Evolutionary conservation across 2,329 filamentous ascomycete species (phyloP), one percentile per base, ranked within the genome.

Genomic region (Microcera coccophila): DNA sequence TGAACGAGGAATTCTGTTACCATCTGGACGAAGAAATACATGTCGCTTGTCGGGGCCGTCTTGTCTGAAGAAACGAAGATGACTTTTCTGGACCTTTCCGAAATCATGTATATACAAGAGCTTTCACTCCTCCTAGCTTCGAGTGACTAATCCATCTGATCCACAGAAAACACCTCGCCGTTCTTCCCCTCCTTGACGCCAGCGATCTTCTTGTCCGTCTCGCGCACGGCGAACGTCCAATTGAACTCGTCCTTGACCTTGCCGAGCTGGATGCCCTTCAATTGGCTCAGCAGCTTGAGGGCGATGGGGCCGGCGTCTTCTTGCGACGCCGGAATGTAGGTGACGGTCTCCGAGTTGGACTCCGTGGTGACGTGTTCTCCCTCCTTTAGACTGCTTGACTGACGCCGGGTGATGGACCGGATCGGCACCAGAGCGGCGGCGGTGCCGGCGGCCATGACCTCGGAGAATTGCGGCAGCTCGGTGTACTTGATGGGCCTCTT

Each of bases 391-490:
- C 38, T 26, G 16, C 26, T 48, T 38, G 62, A 51, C 35, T 69
- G 49, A 33, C 73, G 78, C 58, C 90, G 81, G 3, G 87, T 93
- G 63, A 97, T 95, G 54, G 87, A 93, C 48, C 85, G 85, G 66
- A 96, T 93, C 2, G 91, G 91, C 3, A 97, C 90, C 41, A 98
- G 74, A 1, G 88, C 87, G 0, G 90, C 91, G 0, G 91, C 91
- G 0, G 91, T 97, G 2, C 91, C 91, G 3, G 90, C 90, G 4
- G 91, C 93, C 68, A 96, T 82, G 39, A 98, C 83, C 67, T 97
- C 91, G 38, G 59, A 63, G 55, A 79, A 79, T 40, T 60, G 53
- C 10, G 71, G 65, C 15, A 82, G 71, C 58, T 83, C 79, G 15
- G 64, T 55, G 62, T 81, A 82, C 66, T 75, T 78, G 65, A 89